A percentile compares a stretch with the other conserved stretches of the same genome.
phyloP scores from a whole-genome alignment of 345 rosid genomes.

The Eucalyptus pauciflora region DNA sequence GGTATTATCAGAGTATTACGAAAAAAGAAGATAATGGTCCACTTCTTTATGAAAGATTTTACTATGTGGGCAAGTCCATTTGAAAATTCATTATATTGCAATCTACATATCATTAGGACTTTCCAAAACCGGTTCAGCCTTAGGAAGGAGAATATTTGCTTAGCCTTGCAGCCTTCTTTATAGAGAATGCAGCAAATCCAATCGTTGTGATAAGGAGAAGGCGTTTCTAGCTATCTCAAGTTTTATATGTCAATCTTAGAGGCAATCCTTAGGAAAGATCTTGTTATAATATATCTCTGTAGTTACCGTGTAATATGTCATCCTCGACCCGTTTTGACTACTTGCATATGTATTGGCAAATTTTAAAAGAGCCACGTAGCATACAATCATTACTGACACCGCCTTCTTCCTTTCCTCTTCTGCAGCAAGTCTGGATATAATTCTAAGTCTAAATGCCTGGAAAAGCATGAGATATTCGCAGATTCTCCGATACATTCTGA shows the following conservation, averaged over 20 bases:
- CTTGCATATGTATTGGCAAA: not conserved
- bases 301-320: not conserved
- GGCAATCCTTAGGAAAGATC: not conserved
- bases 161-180: not conserved
- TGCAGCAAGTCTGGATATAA: slow-evolving; percentile 73
- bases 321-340: not conserved
- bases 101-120: not conserved
- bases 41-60: not conserved
- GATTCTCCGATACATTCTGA: slow-evolving; percentile 67
- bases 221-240: not conserved
- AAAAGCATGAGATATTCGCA: slow-evolving; percentile 66
- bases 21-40: not conserved
- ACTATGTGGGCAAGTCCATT: not conserved
- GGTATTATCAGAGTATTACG: not conserved
- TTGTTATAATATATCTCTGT: not conserved
- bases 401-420: not conserved
- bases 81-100: not conserved
- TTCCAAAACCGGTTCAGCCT: not conserved
- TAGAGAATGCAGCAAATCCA: not conserved
- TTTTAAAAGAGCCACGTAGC: not conserved
- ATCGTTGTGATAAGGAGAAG: not conserved
- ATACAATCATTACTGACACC: not conserved
- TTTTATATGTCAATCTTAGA: not conserved
- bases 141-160: not conserved
- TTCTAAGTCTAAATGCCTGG: slow-evolving; percentile 87